phyloP scores from a whole-genome alignment of 208 protist species.

The Tritrichomonas foetus region DNA sequence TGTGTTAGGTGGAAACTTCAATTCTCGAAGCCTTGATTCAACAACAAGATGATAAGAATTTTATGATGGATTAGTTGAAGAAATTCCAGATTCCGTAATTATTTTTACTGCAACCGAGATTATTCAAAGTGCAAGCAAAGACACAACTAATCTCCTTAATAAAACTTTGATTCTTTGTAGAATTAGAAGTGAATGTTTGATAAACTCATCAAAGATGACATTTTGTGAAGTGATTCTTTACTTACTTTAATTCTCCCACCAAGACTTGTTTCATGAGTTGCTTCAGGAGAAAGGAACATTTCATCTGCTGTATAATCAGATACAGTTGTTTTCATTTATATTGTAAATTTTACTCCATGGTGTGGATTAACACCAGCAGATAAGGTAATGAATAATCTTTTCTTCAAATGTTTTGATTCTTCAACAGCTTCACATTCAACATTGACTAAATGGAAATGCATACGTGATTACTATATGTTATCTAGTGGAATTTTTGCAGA shows the following conservation, averaged over 20 bases:
- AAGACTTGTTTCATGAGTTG: background rate
- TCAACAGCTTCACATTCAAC: background rate
- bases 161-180: no score
- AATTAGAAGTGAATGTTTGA: no score
- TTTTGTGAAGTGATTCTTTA: no score
- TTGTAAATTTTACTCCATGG: background rate
- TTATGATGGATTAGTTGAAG: no score
- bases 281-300: background rate
- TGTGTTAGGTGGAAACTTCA: no score
- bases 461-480: background rate
- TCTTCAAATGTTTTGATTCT: background rate
- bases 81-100: no score
- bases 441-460: background rate
- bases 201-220: no score
- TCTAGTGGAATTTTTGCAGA: background rate
- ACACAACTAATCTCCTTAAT: no score
- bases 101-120: no score
- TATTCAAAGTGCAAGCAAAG: no score
- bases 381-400: background rate
- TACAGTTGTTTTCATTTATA: background rate
- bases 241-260: background rate
- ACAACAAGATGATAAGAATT: no score
- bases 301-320: background rate
- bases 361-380: background rate
- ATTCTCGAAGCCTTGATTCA: no score